Percentiles rank a stretch among this genome's conserved stretches.
Evolutionary conservation across 2,329 filamentous ascomycete species (phyloP).

Genomic region (Rhytidhysteron rufulum): DNA sequence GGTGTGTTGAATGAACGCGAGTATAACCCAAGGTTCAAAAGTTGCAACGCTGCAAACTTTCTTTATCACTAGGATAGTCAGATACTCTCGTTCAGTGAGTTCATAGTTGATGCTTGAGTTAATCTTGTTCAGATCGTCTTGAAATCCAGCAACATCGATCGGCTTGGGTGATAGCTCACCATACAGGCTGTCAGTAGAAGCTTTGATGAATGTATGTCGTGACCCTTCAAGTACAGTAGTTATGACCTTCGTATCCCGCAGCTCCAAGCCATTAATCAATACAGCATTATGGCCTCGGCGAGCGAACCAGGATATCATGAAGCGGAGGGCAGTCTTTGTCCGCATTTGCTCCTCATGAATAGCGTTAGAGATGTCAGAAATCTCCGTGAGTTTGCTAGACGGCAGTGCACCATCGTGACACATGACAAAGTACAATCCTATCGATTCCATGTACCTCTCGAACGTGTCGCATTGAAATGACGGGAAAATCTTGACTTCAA

Average conservation of each 20-base stretch:
- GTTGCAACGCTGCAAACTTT: constrained; percentile 28
- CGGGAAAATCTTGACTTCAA: constrained; percentile 47
- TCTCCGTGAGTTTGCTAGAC: constrained; percentile 9
- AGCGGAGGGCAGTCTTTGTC: constrained; percentile 33
- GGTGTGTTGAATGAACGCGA: constrained; percentile 42
- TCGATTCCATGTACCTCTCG: constrained; percentile 49
- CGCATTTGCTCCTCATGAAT: constrained; percentile 17
- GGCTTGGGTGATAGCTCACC: neutral
- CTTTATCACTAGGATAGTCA: constrained; percentile 28
- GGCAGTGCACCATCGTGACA: constrained; percentile 58
- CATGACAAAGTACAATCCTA: constrained; percentile 64
- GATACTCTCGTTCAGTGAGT: constrained; percentile 32
- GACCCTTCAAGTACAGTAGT: constrained; percentile 15
- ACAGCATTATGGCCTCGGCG: constrained; percentile 57
- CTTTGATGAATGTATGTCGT: neutral
- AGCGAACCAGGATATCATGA: constrained; percentile 55
- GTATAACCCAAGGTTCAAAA: constrained; percentile 25
- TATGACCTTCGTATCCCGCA: constrained; percentile 59
- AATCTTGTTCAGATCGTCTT: neutral
- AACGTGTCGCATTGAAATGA: constrained; percentile 51
- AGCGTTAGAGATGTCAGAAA: constrained; percentile 16
- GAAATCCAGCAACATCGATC: neutral
- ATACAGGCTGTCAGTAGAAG: neutral
- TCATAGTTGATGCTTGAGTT: constrained; percentile 1
- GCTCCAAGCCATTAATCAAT: constrained; percentile 61